Evolutionary conservation across 352 stramenopile species (phyloP).

Genomic region (Pythium folliculosum): DNA sequence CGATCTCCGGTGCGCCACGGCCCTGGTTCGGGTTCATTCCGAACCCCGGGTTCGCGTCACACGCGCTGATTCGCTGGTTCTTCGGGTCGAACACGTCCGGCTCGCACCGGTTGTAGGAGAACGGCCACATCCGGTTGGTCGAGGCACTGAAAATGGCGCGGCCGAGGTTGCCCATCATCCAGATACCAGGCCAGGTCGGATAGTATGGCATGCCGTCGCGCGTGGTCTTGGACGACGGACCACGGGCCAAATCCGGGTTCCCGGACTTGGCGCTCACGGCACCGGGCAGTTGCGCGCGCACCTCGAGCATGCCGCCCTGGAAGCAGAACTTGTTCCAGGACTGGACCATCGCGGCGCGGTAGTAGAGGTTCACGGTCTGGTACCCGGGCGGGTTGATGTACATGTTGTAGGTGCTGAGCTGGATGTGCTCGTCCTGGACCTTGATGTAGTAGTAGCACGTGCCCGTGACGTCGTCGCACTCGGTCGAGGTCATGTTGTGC

Average conservation of each 20-base stretch:
- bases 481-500: constrained; percentile 67
- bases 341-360: constrained; percentile 81
- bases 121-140: constrained; percentile 91
- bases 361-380: neutral
- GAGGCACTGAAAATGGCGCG: constrained; percentile 48
- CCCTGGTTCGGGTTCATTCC: constrained; percentile 49
- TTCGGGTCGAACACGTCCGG: constrained; percentile 53
- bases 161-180: constrained; percentile 39
- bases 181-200: constrained; percentile 88
- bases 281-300: constrained; percentile 88
- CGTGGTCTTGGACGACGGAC: constrained; percentile 27
- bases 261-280: constrained; percentile 59
- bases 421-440: neutral
- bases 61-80: constrained; percentile 86
- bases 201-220: constrained; percentile 25
- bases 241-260: constrained; percentile 68
- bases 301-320: constrained; percentile 91
- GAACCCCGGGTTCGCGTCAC: constrained; percentile 84
- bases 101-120: constrained; percentile 88
- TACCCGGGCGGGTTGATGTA: neutral
- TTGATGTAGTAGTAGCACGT: constrained; percentile 54
- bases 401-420: neutral
- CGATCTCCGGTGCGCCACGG: constrained; percentile 89
- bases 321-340: constrained; percentile 96
- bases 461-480: constrained; percentile 43